Base-by-base conservation (phyloP, 441 rosid genomes). In the Erysimum cheiri region DNA sequence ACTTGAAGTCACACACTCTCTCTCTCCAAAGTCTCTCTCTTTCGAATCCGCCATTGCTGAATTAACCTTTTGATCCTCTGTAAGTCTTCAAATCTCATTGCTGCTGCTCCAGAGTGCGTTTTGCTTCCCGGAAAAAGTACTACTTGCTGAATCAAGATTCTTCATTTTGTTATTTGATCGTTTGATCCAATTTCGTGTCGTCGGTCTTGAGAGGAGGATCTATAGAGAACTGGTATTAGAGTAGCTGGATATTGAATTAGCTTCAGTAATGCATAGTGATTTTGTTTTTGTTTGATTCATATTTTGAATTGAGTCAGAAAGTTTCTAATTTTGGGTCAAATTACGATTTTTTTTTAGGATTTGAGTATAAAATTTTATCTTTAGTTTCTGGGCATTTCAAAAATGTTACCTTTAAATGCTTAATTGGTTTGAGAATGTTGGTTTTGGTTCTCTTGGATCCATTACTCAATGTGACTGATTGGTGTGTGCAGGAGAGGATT, bases 261-360 rank as follows among this genome's bases (percentile, higher is more conserved):
- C 41, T 59, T 41, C 13, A 57, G 29, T 12, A 64, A 44, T 56
- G 74, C 22, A 57, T 69, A 11, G 31, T 48, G 72, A 22, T 41
- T 32, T 56, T 69, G 39, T 31, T 44, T 1, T 13, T 9, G 10
- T 12, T 9, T 67, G 69, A 74, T 68, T 68, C 17, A 39, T 32
- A 46, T 31, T 39, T 13, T 73, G 44, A 65, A 76, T 70, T 78
- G 74, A 67, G 69, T 60, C 69, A 70, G 47, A 1, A 59, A 69
- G 65, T 64, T 70, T 2, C 74, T 75, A 75, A 63, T 2, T 63
- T 39, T 62, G 69, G 60, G 73, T 64, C 70, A 63, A 71, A 46
- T 29, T 32, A n/a, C 3, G 47, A 36, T 1, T 1, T 8, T 14
- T 40, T 4, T 60, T n/a, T n/a, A 9, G 8, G 46, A 22, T 33